phyloP scores from a whole-genome alignment of 1,139 yeast species.

The Geotrichum europaeum region DNA sequence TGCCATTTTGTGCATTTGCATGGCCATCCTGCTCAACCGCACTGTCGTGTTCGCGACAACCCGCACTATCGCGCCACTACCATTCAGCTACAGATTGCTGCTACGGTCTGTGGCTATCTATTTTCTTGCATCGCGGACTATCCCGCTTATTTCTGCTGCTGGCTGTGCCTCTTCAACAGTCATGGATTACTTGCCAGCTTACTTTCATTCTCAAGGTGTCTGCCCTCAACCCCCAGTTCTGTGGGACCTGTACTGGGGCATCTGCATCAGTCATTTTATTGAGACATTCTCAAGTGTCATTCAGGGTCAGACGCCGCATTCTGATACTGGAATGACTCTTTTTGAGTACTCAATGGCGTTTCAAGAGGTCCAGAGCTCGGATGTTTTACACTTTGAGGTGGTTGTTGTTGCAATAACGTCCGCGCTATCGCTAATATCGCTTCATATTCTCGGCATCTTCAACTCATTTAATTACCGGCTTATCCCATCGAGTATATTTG shows the following conservation, averaged over 20 bases:
- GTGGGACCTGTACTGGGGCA: conserved; percentile 57
- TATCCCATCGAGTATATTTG: conserved; percentile 55
- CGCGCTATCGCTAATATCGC: conserved; percentile 48
- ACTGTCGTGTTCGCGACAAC: conserved; percentile 63
- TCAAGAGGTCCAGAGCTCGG: conserved; percentile 57
- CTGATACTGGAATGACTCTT: conserved; percentile 64
- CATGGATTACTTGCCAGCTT: conserved; percentile 21
- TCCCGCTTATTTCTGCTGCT: conserved; percentile 40
- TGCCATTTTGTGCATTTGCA: conserved; percentile 50
- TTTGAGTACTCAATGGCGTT: conserved; percentile 71
- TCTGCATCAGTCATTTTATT: conserved; percentile 60
- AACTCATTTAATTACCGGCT: conserved; percentile 50
- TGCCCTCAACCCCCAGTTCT: conserved; percentile 36
- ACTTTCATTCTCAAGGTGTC: conserved; percentile 15
- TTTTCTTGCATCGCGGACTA: conserved; percentile 35
- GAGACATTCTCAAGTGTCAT: conserved; percentile 64
- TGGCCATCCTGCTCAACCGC: conserved; percentile 61
- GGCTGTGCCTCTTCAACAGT: conserved; percentile 29
- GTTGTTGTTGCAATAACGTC: conserved; percentile 49
- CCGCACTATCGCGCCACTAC: conserved; percentile 38
- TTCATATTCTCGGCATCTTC: conserved; percentile 54
- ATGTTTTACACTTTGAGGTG: conserved; percentile 49
- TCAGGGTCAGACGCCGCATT: conserved; percentile 52
- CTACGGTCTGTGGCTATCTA: conserved; percentile 40
- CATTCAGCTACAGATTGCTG: conserved; percentile 27